These are phyloP conservation scores for Ceratocystis lukuohia DNA, from an alignment of 2,329 filamentous ascomycete genomes.

Conservation along the genomic window DNA sequence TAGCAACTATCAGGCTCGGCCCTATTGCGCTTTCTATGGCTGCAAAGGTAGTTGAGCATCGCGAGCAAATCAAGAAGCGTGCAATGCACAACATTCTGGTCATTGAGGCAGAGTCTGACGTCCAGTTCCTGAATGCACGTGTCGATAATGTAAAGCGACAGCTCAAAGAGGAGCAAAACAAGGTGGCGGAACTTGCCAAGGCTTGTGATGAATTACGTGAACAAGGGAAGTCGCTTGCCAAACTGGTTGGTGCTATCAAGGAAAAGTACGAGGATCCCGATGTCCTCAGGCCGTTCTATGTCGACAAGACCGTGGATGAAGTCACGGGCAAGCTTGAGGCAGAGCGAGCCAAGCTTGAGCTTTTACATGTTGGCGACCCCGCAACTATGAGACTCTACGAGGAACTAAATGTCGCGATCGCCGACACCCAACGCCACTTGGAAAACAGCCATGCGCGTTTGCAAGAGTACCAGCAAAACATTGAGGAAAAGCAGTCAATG, in stretches of 20 bases:
- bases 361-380: constrained; percentile 66
- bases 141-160: constrained; percentile 45
- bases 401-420: constrained; percentile 54
- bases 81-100: constrained; percentile 42
- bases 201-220: constrained; percentile 28
- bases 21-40: constrained; percentile 3
- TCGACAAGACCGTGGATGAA: constrained; percentile 44
- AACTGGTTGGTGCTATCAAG: constrained; percentile 20
- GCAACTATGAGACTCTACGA: constrained; percentile 67
- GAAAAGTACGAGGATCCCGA: constrained; percentile 29
- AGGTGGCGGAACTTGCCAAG: constrained; percentile 29
- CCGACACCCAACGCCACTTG: constrained; percentile 39
- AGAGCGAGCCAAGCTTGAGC: constrained; percentile 60
- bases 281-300: constrained; percentile 33
- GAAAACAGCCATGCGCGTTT: constrained; percentile 42
- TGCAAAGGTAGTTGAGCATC: constrained; percentile 12
- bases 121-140: constrained; percentile 51
- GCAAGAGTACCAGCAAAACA: constrained; percentile 41
- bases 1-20: constrained; percentile 9
- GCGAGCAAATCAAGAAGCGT: constrained; percentile 11
- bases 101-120: constrained; percentile 74
- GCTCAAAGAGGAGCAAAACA: constrained; percentile 35
- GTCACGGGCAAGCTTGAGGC: constrained; percentile 61
- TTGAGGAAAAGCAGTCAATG: constrained; percentile 49
- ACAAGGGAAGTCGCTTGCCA: constrained; percentile 27